These are phyloP conservation scores for Fusarium sp. DNA, from an alignment of 2,329 filamentous ascomycete species.

Conservation along the genomic window DNA sequence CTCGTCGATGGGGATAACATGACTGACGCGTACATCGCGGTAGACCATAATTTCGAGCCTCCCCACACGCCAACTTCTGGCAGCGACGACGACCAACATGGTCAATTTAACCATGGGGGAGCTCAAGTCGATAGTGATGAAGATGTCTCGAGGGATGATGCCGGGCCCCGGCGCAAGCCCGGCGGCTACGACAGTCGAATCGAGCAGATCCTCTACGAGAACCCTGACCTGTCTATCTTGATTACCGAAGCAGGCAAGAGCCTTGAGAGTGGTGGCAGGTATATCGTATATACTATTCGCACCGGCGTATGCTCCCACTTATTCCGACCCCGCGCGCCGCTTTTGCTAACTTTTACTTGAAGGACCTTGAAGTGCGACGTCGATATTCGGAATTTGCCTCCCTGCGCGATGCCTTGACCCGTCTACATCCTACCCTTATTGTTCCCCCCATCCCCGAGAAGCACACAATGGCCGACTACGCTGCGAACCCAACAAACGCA, in stretches of 20 bases:
- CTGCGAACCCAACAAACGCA: slow-evolving; percentile 95
- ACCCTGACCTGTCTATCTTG: slow-evolving; percentile 87
- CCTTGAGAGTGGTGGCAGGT: slow-evolving; percentile 88
- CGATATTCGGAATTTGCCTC: slow-evolving; percentile 98
- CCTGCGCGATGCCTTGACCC: slow-evolving; percentile 86
- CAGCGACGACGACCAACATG: slow-evolving; percentile 71
- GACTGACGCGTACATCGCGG: slow-evolving; percentile 22
- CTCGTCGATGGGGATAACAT: slow-evolving; percentile 1
- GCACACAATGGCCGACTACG: slow-evolving; percentile 98
- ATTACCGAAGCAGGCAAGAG: slow-evolving; percentile 98
- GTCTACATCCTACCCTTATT: slow-evolving; percentile 93
- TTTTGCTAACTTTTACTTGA: slow-evolving; percentile 9
- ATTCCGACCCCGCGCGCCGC: background rate
- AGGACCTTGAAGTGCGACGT: slow-evolving; percentile 95
- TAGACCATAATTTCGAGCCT: slow-evolving; percentile 65
- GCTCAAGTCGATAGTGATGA: slow-evolving; percentile 58
- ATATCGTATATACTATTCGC: slow-evolving; percentile 96
- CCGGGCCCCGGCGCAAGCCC: slow-evolving; percentile 74
- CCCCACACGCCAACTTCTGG: slow-evolving; percentile 79
- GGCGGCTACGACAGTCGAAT: slow-evolving; percentile 95
- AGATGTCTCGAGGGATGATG: slow-evolving; percentile 57
- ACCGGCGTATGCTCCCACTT: slow-evolving; percentile 76
- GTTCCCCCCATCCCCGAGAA: slow-evolving; percentile 98
- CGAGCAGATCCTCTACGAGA: slow-evolving; percentile 97
- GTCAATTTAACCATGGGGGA: slow-evolving; percentile 44